Conservation (phyloP, 495 filamentous ascomycete species). For the Clavariopsis aquatica region DNA sequence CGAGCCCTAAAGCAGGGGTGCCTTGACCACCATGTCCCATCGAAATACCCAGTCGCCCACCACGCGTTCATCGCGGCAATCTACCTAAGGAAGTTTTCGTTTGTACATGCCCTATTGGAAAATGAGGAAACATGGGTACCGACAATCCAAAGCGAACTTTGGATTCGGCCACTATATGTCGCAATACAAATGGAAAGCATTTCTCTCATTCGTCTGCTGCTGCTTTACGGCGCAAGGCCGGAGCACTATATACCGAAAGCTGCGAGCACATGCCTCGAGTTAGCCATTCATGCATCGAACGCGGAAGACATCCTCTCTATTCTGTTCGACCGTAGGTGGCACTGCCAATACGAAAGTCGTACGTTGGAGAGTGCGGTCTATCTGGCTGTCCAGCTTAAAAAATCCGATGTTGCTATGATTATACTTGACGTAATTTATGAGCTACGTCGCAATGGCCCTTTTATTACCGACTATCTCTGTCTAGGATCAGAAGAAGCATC, state of each 20-base stretch:
- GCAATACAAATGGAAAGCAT: background rate
- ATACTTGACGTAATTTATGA: no score
- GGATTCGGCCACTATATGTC: background rate
- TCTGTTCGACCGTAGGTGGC: no score
- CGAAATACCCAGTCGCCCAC: background rate
- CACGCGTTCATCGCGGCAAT: background rate
- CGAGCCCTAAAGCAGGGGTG: background rate
- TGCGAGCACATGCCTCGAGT: no score
- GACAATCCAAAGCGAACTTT: background rate
- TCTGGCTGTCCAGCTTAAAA: no score
- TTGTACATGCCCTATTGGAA: background rate
- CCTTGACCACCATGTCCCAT: background rate
- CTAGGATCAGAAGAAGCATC: no score
- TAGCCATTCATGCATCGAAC: no score
- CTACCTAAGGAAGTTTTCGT: background rate
- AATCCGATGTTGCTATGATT: no score
- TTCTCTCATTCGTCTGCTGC: background rate
- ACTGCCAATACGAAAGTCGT: no score
- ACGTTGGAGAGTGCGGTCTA: no score
- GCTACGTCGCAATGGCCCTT: no score
- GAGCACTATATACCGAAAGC: background rate
- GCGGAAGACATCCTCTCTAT: no score
- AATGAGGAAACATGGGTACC: background rate
- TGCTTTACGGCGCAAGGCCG: background rate
- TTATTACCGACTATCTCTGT: no score